These are phyloP conservation scores for Guadua angustifolia DNA, from an alignment of 176 grass and related monocot species.

Conservation along the genomic window DNA sequence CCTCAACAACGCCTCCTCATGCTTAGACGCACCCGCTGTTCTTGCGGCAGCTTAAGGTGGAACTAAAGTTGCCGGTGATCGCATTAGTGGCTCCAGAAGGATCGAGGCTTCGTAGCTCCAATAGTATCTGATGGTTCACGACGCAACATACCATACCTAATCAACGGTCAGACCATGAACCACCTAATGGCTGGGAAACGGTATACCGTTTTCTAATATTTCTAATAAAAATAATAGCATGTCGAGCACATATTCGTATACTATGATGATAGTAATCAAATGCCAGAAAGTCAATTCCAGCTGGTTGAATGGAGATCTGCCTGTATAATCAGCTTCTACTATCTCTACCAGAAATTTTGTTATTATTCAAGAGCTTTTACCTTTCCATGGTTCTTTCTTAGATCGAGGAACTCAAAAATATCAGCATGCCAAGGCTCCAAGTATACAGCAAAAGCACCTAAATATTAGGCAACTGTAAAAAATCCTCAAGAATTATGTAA, in stretches of 20 bases:
- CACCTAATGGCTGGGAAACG: no score
- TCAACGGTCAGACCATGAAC: no score
- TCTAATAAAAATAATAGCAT: slow-evolving; percentile 23
- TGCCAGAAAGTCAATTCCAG: slow-evolving; percentile 26
- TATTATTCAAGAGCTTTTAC: slow-evolving; percentile 50
- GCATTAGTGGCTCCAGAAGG: no score
- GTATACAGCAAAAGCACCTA: slow-evolving; percentile 95
- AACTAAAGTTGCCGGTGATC: no score
- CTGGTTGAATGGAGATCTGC: neutral
- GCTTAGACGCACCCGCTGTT: no score
- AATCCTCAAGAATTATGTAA: slow-evolving; percentile 1
- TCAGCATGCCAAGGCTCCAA: slow-evolving; percentile 97
- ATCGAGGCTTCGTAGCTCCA: no score
- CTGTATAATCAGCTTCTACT: slow-evolving; percentile 3
- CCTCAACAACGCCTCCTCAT: no score
- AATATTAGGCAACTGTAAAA: slow-evolving; percentile 13
- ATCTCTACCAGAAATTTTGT: neutral
- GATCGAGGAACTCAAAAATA: slow-evolving; percentile 91
- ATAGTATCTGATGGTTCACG: no score
- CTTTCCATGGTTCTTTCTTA: slow-evolving; percentile 95
- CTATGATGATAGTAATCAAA: neutral
- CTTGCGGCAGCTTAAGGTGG: no score
- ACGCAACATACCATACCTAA: no score
- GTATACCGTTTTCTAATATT: no score
- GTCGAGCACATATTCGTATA: neutral